Evolutionary conservation across 371 early-diverging fungal species (phyloP), one percentile per base, ranked within the genome.

Genomic region (Syncephalis fuscata): DNA sequence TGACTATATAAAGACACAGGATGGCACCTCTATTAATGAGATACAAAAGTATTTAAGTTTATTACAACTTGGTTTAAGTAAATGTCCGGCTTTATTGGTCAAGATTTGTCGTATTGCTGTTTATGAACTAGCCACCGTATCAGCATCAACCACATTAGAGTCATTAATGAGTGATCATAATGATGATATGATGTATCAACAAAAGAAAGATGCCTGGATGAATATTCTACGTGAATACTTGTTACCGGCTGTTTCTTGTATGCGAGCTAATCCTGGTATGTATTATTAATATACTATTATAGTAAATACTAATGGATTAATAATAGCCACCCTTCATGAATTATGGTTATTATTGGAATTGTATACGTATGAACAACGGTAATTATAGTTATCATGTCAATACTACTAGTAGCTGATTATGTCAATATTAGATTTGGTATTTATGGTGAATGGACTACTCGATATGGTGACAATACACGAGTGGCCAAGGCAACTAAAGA

Each of bases 371-470:
- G 68, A 73, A 55, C 73, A 72, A 50, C 70, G 90, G 25, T 80
- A 63, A 23, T 11, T 41, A 10, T n/a, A n/a, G n/a, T 32, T 16
- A 21, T 3, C 32, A 21, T 16, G 5, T 17, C 3, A 20, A 5
- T 14, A 25, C 42, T 3, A 9, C 2, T 26, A 3, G 9, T 11
- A n/a, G 17, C 22, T 22, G 1, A 23, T 16, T 16, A 17, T 52
- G 20, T 53, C 11, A 27, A 20, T 22, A 8, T 20, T 48, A 54
- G 64, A 11, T 73, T 65, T 54, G 73, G 68, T 1, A 60, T 91
- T 8, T 92, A 89, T 54, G 80, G 79, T 15, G 82, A 85, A 51
- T 92, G 93, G 93, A 71, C 70, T 27, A 65, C 63, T 26, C 66
- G 70, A 14, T 66, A 74, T 27, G 75, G 74, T 50, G 63, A 69